Percentiles rank a stretch among this genome's conserved stretches.
Conservation (phyloP, 2,329 filamentous ascomycete genomes). For the Uncinocarpus reesii region DNA sequence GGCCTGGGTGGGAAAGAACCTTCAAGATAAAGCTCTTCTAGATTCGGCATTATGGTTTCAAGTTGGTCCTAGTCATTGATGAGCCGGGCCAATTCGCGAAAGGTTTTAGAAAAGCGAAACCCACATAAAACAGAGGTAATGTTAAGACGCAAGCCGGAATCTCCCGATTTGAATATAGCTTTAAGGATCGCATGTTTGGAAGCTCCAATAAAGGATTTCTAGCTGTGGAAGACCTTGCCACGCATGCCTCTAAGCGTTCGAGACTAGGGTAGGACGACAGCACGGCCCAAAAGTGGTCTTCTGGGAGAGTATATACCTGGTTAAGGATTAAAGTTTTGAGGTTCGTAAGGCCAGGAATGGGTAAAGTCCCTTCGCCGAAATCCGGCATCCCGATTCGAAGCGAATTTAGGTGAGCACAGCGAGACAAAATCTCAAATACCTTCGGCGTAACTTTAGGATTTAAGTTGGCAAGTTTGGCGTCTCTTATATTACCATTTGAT, state of each 20-base stretch:
- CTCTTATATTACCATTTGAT: conserved; percentile 27
- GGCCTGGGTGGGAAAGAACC: background rate
- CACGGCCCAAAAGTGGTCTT: conserved; percentile 13
- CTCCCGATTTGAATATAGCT: background rate
- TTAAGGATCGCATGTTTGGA: background rate
- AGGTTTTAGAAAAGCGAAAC: background rate
- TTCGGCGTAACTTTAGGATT: conserved; percentile 23
- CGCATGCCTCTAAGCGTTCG: conserved; percentile 15
- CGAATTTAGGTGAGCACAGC: conserved; percentile 27
- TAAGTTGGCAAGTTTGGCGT: conserved; percentile 19
- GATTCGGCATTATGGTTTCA: conserved; percentile 1
- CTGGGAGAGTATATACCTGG: conserved; percentile 3
- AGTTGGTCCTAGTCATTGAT: no score
- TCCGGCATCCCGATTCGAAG: conserved; percentile 21
- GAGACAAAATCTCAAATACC: conserved; percentile 18
- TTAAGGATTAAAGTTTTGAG: conserved; percentile 17
- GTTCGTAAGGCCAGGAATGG: conserved; percentile 9
- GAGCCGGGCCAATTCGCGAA: no score
- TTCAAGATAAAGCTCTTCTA: background rate
- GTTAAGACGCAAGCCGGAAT: no score
- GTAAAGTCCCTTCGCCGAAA: background rate
- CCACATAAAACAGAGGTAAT: no score
- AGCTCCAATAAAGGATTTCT: no score
- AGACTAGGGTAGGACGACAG: conserved; percentile 16
- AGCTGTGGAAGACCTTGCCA: no score